Percentiles rank a stretch among this genome's conserved stretches.
These are phyloP conservation scores for Trichoderma hamatum DNA, from an alignment of 2,329 filamentous ascomycete species.

Conservation along the genomic window DNA sequence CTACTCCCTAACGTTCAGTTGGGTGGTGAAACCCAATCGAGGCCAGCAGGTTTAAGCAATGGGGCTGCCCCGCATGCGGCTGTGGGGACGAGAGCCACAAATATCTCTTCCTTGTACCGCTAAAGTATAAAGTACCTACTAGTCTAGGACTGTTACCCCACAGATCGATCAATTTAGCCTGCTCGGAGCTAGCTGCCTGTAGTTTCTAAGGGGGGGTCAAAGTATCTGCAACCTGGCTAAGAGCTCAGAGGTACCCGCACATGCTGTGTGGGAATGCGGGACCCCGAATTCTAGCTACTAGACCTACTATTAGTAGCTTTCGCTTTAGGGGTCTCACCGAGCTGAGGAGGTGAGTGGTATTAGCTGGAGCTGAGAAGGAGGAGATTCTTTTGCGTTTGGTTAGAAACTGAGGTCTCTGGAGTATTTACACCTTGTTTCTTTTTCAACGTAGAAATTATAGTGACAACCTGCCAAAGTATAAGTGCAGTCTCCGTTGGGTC, in stretches of 20 bases:
- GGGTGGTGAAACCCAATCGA: background rate
- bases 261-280: background rate
- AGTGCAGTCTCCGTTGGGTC: background rate
- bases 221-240: background rate
- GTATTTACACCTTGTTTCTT: background rate
- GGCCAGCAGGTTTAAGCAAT: conserved; percentile 1
- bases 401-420: background rate
- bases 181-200: background rate
- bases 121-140: background rate
- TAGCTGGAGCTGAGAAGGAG: background rate
- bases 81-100: background rate
- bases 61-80: conserved; percentile 25
- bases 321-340: background rate
- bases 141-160: background rate
- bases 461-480: background rate
- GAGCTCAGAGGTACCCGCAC: background rate
- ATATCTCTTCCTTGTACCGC: conserved; percentile 1
- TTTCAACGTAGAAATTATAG: background rate
- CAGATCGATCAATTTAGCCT: background rate
- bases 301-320: background rate
- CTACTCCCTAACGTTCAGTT: background rate
- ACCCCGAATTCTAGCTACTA: background rate
- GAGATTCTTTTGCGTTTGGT: background rate
- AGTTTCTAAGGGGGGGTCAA: background rate
- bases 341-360: background rate